Evolutionary conservation across 2,329 filamentous ascomycete species (phyloP).

Genomic region (Colletotrichum musae): DNA sequence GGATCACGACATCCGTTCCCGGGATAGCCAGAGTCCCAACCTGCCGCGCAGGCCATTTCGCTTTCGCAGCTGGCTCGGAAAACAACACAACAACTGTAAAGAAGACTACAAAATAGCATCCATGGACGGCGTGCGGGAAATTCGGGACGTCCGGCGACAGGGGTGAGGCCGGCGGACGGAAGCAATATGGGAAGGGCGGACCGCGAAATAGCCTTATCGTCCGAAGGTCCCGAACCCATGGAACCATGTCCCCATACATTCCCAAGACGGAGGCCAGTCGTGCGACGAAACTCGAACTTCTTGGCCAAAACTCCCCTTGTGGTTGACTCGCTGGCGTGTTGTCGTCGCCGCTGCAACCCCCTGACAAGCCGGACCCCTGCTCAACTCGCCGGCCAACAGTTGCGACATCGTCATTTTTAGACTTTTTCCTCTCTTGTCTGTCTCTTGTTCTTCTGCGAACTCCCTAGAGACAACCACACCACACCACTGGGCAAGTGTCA

Average conservation of each 20-base stretch:
- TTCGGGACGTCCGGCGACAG: not conserved
- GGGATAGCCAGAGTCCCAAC: not conserved
- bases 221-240: constrained; percentile 19
- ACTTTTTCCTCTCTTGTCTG: constrained; percentile 15
- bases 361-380: constrained; percentile 21
- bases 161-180: not conserved
- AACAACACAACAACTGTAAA: not conserved
- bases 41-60: not conserved
- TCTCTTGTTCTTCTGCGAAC: constrained; percentile 16
- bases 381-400: not conserved
- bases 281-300: constrained; percentile 33
- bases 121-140: not conserved
- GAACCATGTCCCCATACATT: constrained; percentile 26
- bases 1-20: not conserved
- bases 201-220: constrained; percentile 9
- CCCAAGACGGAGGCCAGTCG: constrained; percentile 18
- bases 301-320: constrained; percentile 25
- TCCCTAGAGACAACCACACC: constrained; percentile 14
- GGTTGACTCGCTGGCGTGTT: constrained; percentile 15
- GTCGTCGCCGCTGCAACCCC: not conserved
- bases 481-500: constrained; percentile 15
- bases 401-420: constrained; percentile 1
- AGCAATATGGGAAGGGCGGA: constrained; percentile 13
- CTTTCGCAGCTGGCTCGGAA: no score
- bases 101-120: not conserved